Conservation (phyloP, 169 alveolate genomes). For the Theileria annulata region DNA sequence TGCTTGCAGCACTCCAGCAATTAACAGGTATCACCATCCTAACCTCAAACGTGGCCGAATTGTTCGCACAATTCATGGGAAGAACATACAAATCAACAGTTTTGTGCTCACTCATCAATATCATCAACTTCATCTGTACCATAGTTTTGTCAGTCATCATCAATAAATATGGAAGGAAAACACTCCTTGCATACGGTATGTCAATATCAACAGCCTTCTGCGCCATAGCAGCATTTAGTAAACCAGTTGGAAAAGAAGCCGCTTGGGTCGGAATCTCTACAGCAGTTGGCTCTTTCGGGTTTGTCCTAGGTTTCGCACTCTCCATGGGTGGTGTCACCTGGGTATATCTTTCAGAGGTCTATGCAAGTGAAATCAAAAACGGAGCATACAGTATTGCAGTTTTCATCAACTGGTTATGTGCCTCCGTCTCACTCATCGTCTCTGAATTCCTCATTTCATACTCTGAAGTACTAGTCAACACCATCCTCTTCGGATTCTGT, state of each 20-base stretch:
- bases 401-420: slow-evolving; percentile 78
- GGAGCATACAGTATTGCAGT: slow-evolving; percentile 80
- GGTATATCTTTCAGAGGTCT: slow-evolving; percentile 83
- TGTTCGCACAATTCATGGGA: slow-evolving; percentile 69
- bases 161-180: slow-evolving; percentile 80
- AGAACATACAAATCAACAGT: slow-evolving; percentile 63
- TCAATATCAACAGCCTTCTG: slow-evolving; percentile 40
- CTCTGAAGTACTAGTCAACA: slow-evolving; percentile 66
- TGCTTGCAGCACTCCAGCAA: slow-evolving; percentile 80
- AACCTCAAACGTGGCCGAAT: slow-evolving; percentile 79
- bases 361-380: slow-evolving; percentile 82
- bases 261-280: slow-evolving; percentile 34
- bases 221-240: slow-evolving; percentile 74
- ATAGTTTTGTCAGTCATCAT: slow-evolving; percentile 69
- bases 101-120: slow-evolving; percentile 65
- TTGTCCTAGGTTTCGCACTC: slow-evolving; percentile 80
- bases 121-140: slow-evolving; percentile 71
- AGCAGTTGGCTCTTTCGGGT: slow-evolving; percentile 69
- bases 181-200: slow-evolving; percentile 74
- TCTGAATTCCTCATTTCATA: slow-evolving; percentile 73
- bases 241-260: slow-evolving; percentile 16
- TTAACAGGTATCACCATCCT: slow-evolving; percentile 82
- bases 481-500: slow-evolving; percentile 69
- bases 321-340: slow-evolving; percentile 85
- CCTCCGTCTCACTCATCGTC: slow-evolving; percentile 74